Percentiles rank a stretch among this genome's conserved stretches.
These are phyloP conservation scores for Mucor plumbeus DNA, from an alignment of 371 early-diverging fungal genomes.

Conservation along the genomic window DNA sequence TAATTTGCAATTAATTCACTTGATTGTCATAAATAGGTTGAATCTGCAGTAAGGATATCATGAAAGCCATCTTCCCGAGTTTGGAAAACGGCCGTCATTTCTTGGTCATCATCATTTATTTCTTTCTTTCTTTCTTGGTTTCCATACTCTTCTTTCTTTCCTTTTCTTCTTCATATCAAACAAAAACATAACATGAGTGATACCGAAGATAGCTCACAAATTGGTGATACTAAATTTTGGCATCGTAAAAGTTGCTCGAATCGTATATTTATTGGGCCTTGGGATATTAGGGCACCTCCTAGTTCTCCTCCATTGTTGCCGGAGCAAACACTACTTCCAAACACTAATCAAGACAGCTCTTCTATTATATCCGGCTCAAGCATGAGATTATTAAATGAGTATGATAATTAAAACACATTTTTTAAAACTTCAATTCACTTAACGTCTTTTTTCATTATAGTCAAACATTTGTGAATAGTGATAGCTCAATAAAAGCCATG, in stretches of 20 bases:
- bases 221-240: conserved; percentile 1
- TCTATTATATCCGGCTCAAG: conserved; percentile 1
- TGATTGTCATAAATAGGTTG: too few relatives aligned
- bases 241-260: conserved; percentile 31
- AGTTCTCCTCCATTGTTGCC: background rate
- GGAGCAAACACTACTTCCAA: background rate
- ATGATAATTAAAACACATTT: too few relatives aligned
- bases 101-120: conserved; percentile 7
- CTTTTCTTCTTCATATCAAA: background rate
- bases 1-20: too few relatives aligned
- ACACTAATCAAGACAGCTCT: background rate
- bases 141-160: background rate
- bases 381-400: conserved; percentile 5
- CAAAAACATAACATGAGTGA: background rate
- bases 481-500: background rate
- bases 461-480: background rate
- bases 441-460: background rate
- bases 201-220: background rate
- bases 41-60: too few relatives aligned
- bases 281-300: conserved; percentile 26
- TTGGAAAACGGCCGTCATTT: conserved; percentile 12
- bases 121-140: conserved; percentile 8
- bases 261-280: conserved; percentile 42
- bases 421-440: too few relatives aligned
- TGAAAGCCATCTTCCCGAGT: background rate